A percentile compares a stretch with the other conserved stretches of the same genome.
Conservation (phyloP, 257 asterid genomes). For the Catharanthus roseus region DNA sequence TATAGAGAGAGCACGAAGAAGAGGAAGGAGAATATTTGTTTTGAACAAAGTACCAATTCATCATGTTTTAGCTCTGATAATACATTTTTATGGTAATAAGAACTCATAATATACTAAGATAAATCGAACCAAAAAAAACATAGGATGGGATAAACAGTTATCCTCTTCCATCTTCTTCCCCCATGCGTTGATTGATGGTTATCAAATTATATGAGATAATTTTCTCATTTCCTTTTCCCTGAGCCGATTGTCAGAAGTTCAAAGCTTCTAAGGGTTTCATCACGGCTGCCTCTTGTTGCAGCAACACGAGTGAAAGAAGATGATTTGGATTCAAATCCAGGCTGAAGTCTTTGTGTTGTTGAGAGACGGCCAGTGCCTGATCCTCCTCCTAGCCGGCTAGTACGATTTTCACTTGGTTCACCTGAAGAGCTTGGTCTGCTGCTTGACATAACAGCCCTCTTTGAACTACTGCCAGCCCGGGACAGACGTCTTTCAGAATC, state of each 20-base stretch:
- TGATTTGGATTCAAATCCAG: constrained; percentile 62
- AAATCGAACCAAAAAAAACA: too few relatives aligned
- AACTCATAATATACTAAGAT: too few relatives aligned
- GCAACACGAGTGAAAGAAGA: constrained; percentile 56
- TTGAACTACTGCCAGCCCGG: constrained; percentile 59
- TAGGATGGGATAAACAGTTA: too few relatives aligned
- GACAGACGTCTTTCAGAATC: constrained; percentile 55
- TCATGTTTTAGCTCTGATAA: too few relatives aligned
- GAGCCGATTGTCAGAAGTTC: constrained; percentile 76
- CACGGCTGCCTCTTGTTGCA: constrained; percentile 60
- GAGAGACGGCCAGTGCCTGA: constrained; percentile 55
- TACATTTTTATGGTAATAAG: too few relatives aligned
- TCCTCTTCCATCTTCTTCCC: too few relatives aligned
- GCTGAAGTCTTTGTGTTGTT: constrained; percentile 45
- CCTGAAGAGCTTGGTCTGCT: constrained; percentile 76
- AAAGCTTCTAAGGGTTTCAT: constrained; percentile 71
- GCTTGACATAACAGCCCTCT: constrained; percentile 54
- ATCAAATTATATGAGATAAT: too few relatives aligned
- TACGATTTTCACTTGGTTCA: constrained; percentile 52
- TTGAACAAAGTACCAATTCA: too few relatives aligned
- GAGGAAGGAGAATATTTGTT: too few relatives aligned
- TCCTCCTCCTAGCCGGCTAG: constrained; percentile 42
- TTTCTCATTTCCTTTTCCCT: constrained; percentile 55
- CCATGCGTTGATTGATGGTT: too few relatives aligned
- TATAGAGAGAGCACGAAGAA: too few relatives aligned